phyloP scores from a whole-genome alignment of 108 stramenopile genomes.

The Epithemia pelagica region DNA sequence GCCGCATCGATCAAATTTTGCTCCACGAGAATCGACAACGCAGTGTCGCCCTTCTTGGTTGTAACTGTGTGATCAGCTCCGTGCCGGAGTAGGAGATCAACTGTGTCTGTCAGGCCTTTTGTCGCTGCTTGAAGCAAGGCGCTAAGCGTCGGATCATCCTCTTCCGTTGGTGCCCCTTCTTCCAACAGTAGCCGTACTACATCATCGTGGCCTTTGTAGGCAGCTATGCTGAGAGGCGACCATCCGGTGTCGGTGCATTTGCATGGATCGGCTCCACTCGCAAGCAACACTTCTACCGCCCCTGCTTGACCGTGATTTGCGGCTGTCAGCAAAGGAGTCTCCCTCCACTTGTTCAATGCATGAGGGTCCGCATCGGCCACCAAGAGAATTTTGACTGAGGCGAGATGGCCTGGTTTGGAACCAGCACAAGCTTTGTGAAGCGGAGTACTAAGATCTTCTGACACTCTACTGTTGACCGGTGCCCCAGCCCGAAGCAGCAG shows the following conservation, averaged over 20 bases:
- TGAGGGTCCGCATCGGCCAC: conserved; percentile 74
- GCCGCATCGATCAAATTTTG: conserved; percentile 89
- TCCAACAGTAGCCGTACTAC: conserved; percentile 76
- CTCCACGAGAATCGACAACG: conserved; percentile 85
- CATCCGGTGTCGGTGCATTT: conserved; percentile 88
- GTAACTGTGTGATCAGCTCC: conserved; percentile 89
- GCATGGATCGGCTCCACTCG: conserved; percentile 79
- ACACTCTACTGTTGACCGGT: conserved; percentile 79
- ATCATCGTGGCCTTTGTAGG: conserved; percentile 88
- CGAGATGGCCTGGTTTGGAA: conserved; percentile 70
- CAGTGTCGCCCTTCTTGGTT: conserved; percentile 90
- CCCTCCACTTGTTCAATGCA: conserved; percentile 89
- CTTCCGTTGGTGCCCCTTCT: conserved; percentile 85
- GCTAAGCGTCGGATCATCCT: conserved; percentile 84
- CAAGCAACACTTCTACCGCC: conserved; percentile 68
- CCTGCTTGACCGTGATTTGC: conserved; percentile 85
- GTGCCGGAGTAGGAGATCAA: conserved; percentile 68
- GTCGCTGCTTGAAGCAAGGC: conserved; percentile 86
- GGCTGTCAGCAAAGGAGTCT: conserved; percentile 81
- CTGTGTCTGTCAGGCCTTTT: conserved; percentile 83
- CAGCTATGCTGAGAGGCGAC: conserved; percentile 87
- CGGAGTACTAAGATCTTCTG: conserved; percentile 80
- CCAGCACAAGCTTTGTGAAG: conserved; percentile 89
- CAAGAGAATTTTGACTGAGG: conserved; percentile 64
- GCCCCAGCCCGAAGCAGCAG: conserved; percentile 64